These are phyloP conservation scores for Raffaelea deltoideospora DNA, from an alignment of 2,329 filamentous ascomycete genomes.

Conservation along the genomic window DNA sequence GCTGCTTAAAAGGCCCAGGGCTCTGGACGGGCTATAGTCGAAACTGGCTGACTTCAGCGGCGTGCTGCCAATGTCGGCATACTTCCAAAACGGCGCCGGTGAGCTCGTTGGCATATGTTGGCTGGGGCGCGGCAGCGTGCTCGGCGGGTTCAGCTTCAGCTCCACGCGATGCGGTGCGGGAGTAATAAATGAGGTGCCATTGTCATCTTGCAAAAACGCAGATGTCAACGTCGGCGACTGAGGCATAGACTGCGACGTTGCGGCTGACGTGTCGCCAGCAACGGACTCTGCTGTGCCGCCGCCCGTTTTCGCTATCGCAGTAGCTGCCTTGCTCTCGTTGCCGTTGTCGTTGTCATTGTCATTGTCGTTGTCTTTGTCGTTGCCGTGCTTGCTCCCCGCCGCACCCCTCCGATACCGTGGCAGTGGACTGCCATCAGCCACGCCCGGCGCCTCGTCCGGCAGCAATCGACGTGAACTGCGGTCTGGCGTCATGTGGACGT, in stretches of 20 bases:
- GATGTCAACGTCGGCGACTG: constrained; percentile 47
- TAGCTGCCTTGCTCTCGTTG: constrained; percentile 1
- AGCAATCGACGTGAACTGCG: constrained; percentile 27
- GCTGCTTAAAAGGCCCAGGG: constrained; percentile 4
- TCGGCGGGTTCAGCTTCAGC: constrained; percentile 62
- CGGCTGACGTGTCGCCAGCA: too few species aligned
- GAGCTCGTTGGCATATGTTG: constrained; percentile 78
- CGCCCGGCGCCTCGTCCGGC: constrained; percentile 16
- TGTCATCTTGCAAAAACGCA: constrained; percentile 47
- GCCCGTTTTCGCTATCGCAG: neutral
- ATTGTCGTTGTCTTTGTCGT: too few species aligned
- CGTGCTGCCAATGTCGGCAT: constrained; percentile 61
- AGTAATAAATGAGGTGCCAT: constrained; percentile 48
- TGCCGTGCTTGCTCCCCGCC: constrained; percentile 5
- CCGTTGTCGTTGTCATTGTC: too few species aligned
- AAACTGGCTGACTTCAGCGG: constrained; percentile 39
- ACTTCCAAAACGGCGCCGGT: constrained; percentile 81
- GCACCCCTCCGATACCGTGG: constrained; percentile 38
- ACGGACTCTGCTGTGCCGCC: neutral
- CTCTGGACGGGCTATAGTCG: constrained; percentile 45
- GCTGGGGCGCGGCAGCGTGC: constrained; percentile 65
- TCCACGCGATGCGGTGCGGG: constrained; percentile 60
- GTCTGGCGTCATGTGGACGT: constrained; percentile 43
- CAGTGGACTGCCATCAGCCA: constrained; percentile 44
- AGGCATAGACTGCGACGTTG: constrained; percentile 21